A percentile compares a stretch with the other conserved stretches of the same genome.
Conservation (phyloP, 2,329 filamentous ascomycete genomes). For the Colletotrichum lini region DNA sequence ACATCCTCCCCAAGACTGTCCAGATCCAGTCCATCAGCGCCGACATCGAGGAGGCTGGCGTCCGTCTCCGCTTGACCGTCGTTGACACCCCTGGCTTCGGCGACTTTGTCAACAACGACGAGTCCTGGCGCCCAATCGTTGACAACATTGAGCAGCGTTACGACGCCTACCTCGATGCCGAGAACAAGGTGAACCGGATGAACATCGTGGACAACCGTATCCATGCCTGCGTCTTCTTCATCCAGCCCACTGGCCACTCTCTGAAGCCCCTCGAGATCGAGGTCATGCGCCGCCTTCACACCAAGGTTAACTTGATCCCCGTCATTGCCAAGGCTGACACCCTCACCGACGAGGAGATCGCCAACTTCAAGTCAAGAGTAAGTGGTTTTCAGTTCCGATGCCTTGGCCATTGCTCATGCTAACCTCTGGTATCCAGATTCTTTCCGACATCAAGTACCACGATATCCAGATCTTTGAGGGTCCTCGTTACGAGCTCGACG, state of each 20-base stretch:
- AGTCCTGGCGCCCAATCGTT: conserved; percentile 98
- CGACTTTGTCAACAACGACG: conserved; percentile 99
- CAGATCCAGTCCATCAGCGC: conserved; percentile 95
- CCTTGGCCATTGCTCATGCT: conserved; percentile 19
- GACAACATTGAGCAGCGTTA: conserved; percentile 99
- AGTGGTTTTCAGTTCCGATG: conserved; percentile 55
- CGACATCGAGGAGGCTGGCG: conserved; percentile 98
- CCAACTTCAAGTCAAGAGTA: conserved; percentile 95
- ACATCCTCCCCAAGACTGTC: conserved; percentile 98
- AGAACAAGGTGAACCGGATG: conserved; percentile 99
- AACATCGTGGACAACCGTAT: conserved; percentile 99
- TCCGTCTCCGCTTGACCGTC: conserved; percentile 94
- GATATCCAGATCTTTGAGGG: conserved; percentile 99
- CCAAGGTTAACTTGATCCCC: conserved; percentile 99
- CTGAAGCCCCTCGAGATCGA: conserved; percentile 99
- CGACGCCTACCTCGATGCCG: conserved; percentile 97
- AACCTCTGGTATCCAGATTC: conserved; percentile 73
- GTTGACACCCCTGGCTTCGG: conserved; percentile 98
- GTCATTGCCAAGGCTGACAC: conserved; percentile 99
- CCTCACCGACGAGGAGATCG: conserved; percentile 95
- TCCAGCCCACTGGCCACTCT: conserved; percentile 98
- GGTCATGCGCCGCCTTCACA: conserved; percentile 99
- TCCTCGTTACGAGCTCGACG: conserved; percentile 97
- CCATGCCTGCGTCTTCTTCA: conserved; percentile 99
- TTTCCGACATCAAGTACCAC: conserved; percentile 96